These are phyloP conservation scores for Pyrrhoderma noxium DNA, from an alignment of 1,284 basidiomycete genomes.

Conservation along the genomic window DNA sequence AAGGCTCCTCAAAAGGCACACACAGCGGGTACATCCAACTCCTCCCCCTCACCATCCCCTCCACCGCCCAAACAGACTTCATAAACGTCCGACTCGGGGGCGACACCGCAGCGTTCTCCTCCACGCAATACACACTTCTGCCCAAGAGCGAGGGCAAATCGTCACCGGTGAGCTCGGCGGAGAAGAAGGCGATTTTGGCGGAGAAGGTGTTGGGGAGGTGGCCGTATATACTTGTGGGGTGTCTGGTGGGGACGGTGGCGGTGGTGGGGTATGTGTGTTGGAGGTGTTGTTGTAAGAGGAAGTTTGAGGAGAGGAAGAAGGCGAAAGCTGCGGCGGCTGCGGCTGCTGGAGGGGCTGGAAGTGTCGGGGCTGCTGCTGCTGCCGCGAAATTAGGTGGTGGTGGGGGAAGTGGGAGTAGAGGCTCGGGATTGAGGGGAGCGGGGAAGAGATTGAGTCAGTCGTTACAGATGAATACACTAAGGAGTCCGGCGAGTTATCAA, in stretches of 20 bases:
- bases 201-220: slow-evolving; percentile 63
- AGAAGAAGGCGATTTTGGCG: slow-evolving; percentile 65
- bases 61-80: slow-evolving; percentile 46
- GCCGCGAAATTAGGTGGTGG: not conserved
- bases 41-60: slow-evolving; percentile 38
- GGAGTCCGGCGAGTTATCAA: not conserved
- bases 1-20: slow-evolving; percentile 30
- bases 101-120: slow-evolving; percentile 19
- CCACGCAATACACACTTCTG: slow-evolving; percentile 49
- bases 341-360: not conserved
- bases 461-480: slow-evolving; percentile 12
- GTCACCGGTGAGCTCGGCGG: slow-evolving; percentile 55
- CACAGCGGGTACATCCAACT: slow-evolving; percentile 50
- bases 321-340: slow-evolving; percentile 20
- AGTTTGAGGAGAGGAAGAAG: slow-evolving; percentile 21
- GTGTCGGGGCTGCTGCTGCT: not conserved
- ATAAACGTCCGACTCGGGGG: slow-evolving; percentile 40
- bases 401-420: not conserved
- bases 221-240: slow-evolving; percentile 69
- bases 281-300: slow-evolving; percentile 53
- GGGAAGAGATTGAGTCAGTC: not conserved
- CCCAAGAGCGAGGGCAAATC: slow-evolving; percentile 50
- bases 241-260: slow-evolving; percentile 44
- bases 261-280: slow-evolving; percentile 48
- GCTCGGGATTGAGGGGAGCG: not conserved